Evolutionary conservation across 2,329 filamentous ascomycete genomes (phyloP), one percentile per base, ranked within the genome.

Genomic region (Aspergillus pseudonomiae): DNA sequence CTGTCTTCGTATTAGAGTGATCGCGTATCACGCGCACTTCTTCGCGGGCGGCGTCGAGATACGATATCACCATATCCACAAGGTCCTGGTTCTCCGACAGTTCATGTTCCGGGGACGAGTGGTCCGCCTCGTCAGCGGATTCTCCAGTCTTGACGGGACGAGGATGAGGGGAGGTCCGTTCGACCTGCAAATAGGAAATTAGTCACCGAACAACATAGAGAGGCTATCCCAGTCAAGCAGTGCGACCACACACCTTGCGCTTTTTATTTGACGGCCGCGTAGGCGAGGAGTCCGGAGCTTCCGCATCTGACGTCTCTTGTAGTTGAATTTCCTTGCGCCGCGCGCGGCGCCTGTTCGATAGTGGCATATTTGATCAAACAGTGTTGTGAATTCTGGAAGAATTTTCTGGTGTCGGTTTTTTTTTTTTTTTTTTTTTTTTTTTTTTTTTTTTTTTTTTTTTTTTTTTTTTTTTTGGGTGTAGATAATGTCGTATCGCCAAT

Each of bases 21-120:
- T 83, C 77, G 64, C 73, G 73, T 61, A 78, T 74, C 36, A 82
- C 82, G 64, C 77, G 77, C 57, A 82, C 74, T 57, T 79, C 77
- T 32, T 83, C 79, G 50, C 78, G 77, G 30, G 82, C 74, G 41
- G 77, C 74, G 55, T 74, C 78, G 24, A 84, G 73, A 64, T 78
- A 81, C 11, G 80, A 80, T 41, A 83, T 81, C n/a, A 84, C 80
- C 30, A 78, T 71, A 63, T 84, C 81, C 59, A 82, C 76, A 1
- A 82, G 68, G 43, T 83, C 81, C 66, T 81, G 78, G 62, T 79
- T 78, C 24, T 76, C 75, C 0, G 78, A 71, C 24, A 73, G 66
- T 62, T 81, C 80, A 64, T 78, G 77, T 39, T 83, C 81, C 21
- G 74, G 74, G 21, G 73, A 74, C 21, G 79, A 79, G 55, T 79